phyloP scores from a whole-genome alignment of 2,329 filamentous ascomycete species.

The Fusarium odoratissimum region DNA sequence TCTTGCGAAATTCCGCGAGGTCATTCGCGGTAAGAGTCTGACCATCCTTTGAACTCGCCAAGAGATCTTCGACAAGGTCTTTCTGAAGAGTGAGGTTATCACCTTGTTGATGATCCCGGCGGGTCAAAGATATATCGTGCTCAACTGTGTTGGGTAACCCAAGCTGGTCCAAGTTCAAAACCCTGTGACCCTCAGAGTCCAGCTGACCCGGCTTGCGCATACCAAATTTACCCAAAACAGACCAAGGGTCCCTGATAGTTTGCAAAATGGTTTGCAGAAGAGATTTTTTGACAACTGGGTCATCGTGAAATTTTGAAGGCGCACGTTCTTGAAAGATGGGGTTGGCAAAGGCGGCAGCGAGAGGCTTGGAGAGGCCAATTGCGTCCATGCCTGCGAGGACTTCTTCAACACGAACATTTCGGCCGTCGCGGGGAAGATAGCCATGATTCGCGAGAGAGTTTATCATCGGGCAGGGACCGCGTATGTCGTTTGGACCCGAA shows the following conservation, averaged over 20 bases:
- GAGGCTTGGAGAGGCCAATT: constrained; percentile 35
- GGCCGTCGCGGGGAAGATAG: constrained; percentile 40
- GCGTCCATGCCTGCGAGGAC: constrained; percentile 29
- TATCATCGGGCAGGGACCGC: constrained; percentile 41
- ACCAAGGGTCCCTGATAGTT: constrained; percentile 34
- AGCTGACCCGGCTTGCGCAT: constrained; percentile 39
- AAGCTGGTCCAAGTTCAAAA: constrained; percentile 40
- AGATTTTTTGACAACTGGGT: constrained; percentile 1
- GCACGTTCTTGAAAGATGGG: constrained; percentile 39
- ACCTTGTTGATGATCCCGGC: constrained; percentile 36
- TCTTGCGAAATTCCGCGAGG: constrained; percentile 35
- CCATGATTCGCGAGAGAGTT: constrained; percentile 43
- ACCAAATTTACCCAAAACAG: constrained; percentile 30
- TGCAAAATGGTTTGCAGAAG: constrained; percentile 17
- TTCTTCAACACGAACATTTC: constrained; percentile 31
- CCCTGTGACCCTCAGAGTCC: constrained; percentile 27
- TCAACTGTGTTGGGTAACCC: constrained; percentile 34
- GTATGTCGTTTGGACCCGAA: constrained; percentile 33
- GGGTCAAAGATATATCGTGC: constrained; percentile 42
- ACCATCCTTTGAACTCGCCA: constrained; percentile 37
- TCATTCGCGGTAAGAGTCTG: constrained; percentile 34
- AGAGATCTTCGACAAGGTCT: constrained; percentile 34
- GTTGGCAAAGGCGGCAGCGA: constrained; percentile 36
- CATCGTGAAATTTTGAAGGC: constrained; percentile 9
- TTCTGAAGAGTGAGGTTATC: constrained; percentile 31